Evolutionary conservation across 495 filamentous ascomycete genomes (phyloP).

Genomic region (Annulohypoxylon bovei): DNA sequence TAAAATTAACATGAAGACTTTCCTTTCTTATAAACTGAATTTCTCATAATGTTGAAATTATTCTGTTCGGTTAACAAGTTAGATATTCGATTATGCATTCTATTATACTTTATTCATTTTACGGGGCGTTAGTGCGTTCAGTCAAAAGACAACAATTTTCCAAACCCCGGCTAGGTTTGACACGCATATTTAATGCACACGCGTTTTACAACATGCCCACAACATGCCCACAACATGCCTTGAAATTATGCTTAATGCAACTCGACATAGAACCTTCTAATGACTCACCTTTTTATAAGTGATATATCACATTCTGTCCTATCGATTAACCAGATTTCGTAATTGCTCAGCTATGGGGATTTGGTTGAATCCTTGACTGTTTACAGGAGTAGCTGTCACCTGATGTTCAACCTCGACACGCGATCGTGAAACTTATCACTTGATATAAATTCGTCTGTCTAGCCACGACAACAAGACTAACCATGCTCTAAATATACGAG

Average conservation of each 20-base stretch:
- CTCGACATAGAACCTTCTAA: background rate
- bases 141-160: background rate
- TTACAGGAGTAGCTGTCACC: background rate
- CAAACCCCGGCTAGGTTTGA: background rate
- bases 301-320: background rate
- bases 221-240: background rate
- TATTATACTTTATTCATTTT: background rate
- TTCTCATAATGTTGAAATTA: background rate
- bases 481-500: background rate
- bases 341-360: background rate
- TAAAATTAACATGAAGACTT: too few relatives aligned
- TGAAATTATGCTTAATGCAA: background rate
- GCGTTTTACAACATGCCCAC: background rate
- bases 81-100: background rate
- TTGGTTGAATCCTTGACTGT: background rate
- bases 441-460: background rate
- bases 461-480: background rate
- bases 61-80: too few relatives aligned
- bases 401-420: background rate
- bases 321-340: background rate
- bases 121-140: background rate
- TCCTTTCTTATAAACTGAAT: background rate
- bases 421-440: background rate
- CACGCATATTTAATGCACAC: background rate
- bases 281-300: background rate